A percentile compares a stretch with the other conserved stretches of the same genome.
phyloP scores from a whole-genome alignment of 805 yeast genomes.

The Millerozyma miso region DNA sequence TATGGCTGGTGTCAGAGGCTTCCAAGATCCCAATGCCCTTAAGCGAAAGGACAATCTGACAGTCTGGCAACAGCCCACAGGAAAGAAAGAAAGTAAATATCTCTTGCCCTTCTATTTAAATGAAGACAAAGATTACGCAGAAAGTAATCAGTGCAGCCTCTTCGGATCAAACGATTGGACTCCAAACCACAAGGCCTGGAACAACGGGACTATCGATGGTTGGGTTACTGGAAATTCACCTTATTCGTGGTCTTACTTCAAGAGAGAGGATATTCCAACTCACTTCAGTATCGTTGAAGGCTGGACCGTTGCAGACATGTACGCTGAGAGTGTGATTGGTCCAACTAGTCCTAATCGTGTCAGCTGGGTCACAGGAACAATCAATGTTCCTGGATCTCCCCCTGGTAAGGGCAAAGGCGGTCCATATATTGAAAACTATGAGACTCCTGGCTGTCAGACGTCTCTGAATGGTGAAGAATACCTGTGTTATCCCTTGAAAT shows the following conservation, averaged over 20 bases:
- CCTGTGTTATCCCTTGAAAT: conserved; percentile 2
- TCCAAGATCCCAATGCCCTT: conserved; percentile 3
- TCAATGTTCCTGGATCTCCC: conserved; percentile 5
- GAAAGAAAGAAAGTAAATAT: background rate
- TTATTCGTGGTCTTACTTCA: conserved; percentile 4
- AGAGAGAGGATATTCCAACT: conserved; percentile 3
- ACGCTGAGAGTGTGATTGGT: conserved; percentile 3
- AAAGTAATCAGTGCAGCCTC: conserved; percentile 2
- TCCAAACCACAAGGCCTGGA: conserved; percentile 4
- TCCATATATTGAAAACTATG: conserved; percentile 3
- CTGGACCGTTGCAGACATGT: conserved; percentile 4
- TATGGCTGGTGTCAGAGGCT: conserved; percentile 4
- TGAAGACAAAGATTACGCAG: conserved; percentile 2
- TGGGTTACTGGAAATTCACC: conserved; percentile 5
- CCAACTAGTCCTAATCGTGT: conserved; percentile 4
- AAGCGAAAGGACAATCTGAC: background rate
- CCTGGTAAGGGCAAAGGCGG: conserved; percentile 3
- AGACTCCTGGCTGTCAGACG: conserved; percentile 3
- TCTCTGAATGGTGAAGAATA: conserved; percentile 3
- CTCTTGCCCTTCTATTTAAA: conserved; percentile 3
- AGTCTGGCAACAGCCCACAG: conserved; percentile 2
- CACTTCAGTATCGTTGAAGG: conserved; percentile 4
- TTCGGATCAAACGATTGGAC: conserved; percentile 5
- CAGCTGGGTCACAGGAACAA: conserved; percentile 4
- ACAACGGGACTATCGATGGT: conserved; percentile 3